phyloP scores from a whole-genome alignment of 2,329 filamentous ascomycete species.

The Neofusicoccum cordaticola region DNA sequence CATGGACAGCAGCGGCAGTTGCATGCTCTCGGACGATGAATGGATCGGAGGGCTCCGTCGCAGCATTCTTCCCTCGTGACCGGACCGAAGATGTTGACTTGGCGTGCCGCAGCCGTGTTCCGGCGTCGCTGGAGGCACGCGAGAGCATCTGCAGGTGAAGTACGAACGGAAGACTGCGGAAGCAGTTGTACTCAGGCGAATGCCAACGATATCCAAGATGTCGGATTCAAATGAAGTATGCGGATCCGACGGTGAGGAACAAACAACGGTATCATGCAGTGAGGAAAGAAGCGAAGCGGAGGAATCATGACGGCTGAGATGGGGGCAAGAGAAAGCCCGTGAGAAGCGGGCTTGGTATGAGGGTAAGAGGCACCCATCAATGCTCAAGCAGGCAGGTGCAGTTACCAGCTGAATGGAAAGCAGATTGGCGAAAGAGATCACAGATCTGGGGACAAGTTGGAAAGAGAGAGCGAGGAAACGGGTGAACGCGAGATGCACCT shows the following conservation, averaged over 20 bases:
- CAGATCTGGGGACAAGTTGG: neutral
- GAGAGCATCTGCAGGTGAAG: slow-evolving; percentile 30
- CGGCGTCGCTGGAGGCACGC: slow-evolving; percentile 35
- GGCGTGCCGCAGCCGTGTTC: slow-evolving; percentile 35
- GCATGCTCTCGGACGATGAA: slow-evolving; percentile 35
- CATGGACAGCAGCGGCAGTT: slow-evolving; percentile 36
- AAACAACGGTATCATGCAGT: slow-evolving; percentile 2
- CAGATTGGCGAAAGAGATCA: neutral
- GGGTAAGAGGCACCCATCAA: neutral
- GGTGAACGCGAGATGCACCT: neutral
- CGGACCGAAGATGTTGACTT: slow-evolving; percentile 35
- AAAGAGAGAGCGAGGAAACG: neutral
- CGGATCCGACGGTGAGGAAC: neutral
- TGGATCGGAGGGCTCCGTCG: slow-evolving; percentile 26
- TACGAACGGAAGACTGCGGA: neutral
- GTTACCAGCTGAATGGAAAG: neutral
- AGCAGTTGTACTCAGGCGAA: neutral
- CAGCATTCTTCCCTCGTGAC: slow-evolving; percentile 19
- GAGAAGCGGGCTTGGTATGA: neutral
- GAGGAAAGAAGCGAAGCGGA: neutral
- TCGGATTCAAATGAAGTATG: neutral
- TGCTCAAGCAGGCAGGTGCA: neutral
- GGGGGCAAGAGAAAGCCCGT: neutral
- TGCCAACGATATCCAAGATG: slow-evolving; percentile 15
- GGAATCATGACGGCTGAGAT: neutral